Base-by-base conservation (phyloP, 768 basidiomycete species). In the Hebeloma cylindrosporum region DNA sequence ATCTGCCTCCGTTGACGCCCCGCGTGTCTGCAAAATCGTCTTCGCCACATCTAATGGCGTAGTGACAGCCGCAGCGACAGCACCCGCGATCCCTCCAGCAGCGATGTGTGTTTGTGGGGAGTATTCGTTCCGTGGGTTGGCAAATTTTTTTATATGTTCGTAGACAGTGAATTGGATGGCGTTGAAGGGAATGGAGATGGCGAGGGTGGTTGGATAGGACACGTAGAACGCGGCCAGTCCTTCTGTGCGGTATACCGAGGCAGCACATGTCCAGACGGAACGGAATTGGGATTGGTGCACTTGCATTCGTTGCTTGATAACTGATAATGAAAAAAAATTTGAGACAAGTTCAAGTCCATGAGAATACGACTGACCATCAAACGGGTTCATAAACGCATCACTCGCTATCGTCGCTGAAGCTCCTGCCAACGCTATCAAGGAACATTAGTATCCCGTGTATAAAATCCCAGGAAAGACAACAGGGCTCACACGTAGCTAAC, bases 261-360 rank as follows among this genome's bases (percentile, higher is more conserved):
- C 77, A 45, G 93, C 91, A 55, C 93, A 93, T n/a, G 81, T 78
- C 53, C 85, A 69, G 31, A 94, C 90, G 27, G 89, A 91, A 33
- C 85, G 85, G 67, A 92, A 93, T 63, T 87, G 75, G 3, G 96
- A 98, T 60, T 88, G 82, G 70, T 94, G 93, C 45, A 98, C 75
- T 68, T 99, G 96, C 96, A 99, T 97, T 40, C 96, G 83, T 73
- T 99, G 96, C 70, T 99, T 99, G 73, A 99, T 91, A 57, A 99
- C 95, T 97, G 64, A 13, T 17, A 18, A 27, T 13, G 29, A 10
- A 38, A 39, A 54, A 40, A 40, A 53, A 33, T 33, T 47, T 30
- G 48, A 59, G 25, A 27, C 48, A 52, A 29, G 36, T 50, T 30
- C 45, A 22, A 21, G 49, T 43, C 51, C 46, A 37, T 43, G 45